Conservation (phyloP, 1,284 basidiomycete species). For the Violaceomyces palustris region DNA sequence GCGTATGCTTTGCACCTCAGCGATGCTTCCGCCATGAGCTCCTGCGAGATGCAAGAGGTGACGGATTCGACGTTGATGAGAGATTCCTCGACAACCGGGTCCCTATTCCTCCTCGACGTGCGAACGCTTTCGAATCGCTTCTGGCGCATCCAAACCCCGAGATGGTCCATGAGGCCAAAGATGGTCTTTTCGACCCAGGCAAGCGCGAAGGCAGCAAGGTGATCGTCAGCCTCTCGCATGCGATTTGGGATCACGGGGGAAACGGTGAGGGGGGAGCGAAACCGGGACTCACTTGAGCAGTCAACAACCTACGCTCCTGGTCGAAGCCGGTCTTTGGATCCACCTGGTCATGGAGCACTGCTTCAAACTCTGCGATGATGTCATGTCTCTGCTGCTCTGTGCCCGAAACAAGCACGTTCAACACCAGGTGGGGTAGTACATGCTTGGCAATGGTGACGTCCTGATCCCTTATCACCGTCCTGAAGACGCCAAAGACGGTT, state of each 20-base stretch:
- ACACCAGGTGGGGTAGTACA: constrained; percentile 83
- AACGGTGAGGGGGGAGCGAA: constrained; percentile 61
- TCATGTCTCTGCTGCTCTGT: constrained; percentile 59
- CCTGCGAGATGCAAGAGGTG: constrained; percentile 75
- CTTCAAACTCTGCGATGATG: constrained; percentile 72
- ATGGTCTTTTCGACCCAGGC: no score
- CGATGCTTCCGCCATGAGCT: constrained; percentile 86
- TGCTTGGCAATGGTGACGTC: constrained; percentile 87
- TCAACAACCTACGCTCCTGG: constrained; percentile 39
- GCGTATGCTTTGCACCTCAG: constrained; percentile 91
- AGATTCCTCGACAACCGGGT: constrained; percentile 25
- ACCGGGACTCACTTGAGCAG: no score
- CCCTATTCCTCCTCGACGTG: constrained; percentile 14
- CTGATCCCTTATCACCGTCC: constrained; percentile 73
- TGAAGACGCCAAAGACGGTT: constrained; percentile 74
- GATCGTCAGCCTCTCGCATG: no score
- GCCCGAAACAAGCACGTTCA: constrained; percentile 79
- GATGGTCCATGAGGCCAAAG: constrained; percentile 89
- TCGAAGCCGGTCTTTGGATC: constrained; percentile 27
- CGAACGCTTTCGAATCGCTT: constrained; percentile 51
- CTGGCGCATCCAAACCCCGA: constrained; percentile 77
- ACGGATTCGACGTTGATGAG: constrained; percentile 65
- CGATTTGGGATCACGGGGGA: neutral
- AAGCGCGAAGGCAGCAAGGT: no score
- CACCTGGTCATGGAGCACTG: constrained; percentile 83